These are phyloP conservation scores for Neocallimastix lanati DNA, from an alignment of 192 early-diverging fungal genomes.

Conservation along the genomic window DNA sequence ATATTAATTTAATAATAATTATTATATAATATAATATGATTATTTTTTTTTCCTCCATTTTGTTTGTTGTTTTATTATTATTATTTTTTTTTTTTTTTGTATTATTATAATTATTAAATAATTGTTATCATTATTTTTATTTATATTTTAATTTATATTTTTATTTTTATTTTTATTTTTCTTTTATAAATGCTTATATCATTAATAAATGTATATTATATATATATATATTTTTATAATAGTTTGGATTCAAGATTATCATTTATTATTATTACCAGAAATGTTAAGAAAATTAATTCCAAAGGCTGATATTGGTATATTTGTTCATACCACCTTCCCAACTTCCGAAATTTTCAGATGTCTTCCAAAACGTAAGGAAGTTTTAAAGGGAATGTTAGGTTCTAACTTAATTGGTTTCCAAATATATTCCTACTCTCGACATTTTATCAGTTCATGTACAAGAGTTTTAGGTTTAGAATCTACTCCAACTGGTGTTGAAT, in stretches of 20 bases:
- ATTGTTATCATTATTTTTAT: too few species aligned
- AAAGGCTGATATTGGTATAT: constrained; percentile 82
- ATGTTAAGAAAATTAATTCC: constrained; percentile 74
- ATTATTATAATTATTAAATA: background rate
- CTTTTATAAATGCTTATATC: too few species aligned
- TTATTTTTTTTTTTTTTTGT: too few species aligned
- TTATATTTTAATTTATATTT: too few species aligned
- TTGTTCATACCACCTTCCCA: constrained; percentile 90
- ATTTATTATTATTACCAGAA: constrained; percentile 76
- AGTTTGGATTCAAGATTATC: constrained; percentile 97
- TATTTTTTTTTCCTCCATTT: too few species aligned
- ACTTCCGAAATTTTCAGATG: constrained; percentile 88
- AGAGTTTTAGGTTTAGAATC: constrained; percentile 31
- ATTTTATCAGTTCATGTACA: constrained; percentile 34
- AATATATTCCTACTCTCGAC: constrained; percentile 32
- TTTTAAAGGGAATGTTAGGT: constrained; percentile 23
- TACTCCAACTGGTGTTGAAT: constrained; percentile 24
- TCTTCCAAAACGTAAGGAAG: constrained; percentile 35
- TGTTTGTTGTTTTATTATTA: too few species aligned
- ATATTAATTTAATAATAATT: background rate
- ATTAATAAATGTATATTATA: background rate
- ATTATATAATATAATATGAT: too few species aligned
- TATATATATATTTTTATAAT: constrained; percentile 4
- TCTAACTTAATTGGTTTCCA: constrained; percentile 16
- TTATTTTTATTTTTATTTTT: too few species aligned